phyloP scores from a whole-genome alignment of 2,329 filamentous ascomycete species.

The Hymenoscyphus albidus region DNA sequence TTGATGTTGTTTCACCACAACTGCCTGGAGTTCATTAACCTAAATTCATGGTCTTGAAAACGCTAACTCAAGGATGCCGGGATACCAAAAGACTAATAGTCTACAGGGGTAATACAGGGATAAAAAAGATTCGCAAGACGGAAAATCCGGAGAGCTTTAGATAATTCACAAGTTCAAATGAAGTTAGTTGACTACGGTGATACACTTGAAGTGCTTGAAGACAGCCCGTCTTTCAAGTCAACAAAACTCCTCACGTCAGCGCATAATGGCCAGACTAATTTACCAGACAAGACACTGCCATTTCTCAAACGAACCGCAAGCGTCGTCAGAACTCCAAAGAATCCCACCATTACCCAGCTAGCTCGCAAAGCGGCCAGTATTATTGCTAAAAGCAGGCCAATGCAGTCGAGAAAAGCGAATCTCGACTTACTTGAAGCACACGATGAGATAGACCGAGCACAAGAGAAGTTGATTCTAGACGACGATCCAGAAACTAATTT shows the following conservation, averaged over 20 bases:
- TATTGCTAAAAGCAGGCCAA: slow-evolving; percentile 25
- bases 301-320: slow-evolving; percentile 14
- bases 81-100: no score
- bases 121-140: slow-evolving; percentile 7
- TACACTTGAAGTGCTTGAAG: slow-evolving; percentile 16
- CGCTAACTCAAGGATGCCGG: no score
- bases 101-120: no score
- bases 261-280: slow-evolving; percentile 11
- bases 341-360: slow-evolving; percentile 20
- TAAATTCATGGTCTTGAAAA: no score
- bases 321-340: slow-evolving; percentile 22
- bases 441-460: slow-evolving; percentile 21
- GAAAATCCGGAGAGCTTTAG: slow-evolving; percentile 10
- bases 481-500: slow-evolving; percentile 17
- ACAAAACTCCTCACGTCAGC: slow-evolving; percentile 18
- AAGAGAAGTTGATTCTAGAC: slow-evolving; percentile 3
- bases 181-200: slow-evolving; percentile 4
- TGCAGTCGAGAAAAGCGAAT: slow-evolving; percentile 37
- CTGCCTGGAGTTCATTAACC: no score
- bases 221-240: slow-evolving; percentile 25
- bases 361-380: slow-evolving; percentile 22
- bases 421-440: slow-evolving; percentile 37
- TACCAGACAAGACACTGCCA: slow-evolving; percentile 15
- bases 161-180: neutral
- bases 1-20: no score